phyloP scores from a whole-genome alignment of 495 filamentous ascomycete species.

The Apiosordaria backusii region DNA sequence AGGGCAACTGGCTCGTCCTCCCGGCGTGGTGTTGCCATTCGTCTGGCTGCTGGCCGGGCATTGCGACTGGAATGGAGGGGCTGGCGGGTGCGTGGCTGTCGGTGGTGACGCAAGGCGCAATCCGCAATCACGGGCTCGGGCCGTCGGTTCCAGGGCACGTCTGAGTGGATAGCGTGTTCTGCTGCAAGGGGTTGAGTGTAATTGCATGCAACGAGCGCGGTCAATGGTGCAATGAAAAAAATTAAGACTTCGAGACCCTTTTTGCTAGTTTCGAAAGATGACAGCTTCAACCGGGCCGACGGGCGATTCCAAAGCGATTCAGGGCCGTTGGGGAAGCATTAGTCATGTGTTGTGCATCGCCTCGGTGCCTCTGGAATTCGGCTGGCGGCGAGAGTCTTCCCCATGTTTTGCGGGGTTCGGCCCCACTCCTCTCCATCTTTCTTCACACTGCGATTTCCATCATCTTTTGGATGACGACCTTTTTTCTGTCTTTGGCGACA shows the following conservation, averaged over 20 bases:
- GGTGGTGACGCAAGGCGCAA: neutral
- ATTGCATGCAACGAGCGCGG: neutral
- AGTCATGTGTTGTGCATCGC: conserved; percentile 21
- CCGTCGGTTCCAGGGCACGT: conserved; percentile 7
- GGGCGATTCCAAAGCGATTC: conserved; percentile 1
- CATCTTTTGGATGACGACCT: no score
- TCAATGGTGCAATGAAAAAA: neutral
- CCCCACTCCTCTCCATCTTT: neutral
- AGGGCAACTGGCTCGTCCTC: conserved; percentile 34
- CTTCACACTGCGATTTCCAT: no score
- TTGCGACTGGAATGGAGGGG: conserved; percentile 10
- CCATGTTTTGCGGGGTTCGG: neutral
- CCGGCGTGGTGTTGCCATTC: conserved; percentile 29
- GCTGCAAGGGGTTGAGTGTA: neutral
- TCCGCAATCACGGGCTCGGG: conserved; percentile 6
- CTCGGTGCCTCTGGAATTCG: conserved; percentile 4
- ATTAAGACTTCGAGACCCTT: neutral
- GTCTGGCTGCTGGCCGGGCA: neutral
- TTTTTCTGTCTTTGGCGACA: neutral
- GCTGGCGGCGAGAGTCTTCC: neutral
- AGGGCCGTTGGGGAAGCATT: conserved; percentile 18
- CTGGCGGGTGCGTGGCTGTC: neutral
- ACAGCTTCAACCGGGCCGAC: neutral
- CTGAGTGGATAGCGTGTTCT: conserved; percentile 3
- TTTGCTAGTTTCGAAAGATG: conserved; percentile 5